These are phyloP conservation scores for Arachnopeziza araneosa DNA, from an alignment of 2,329 filamentous ascomycete species.

Conservation along the genomic window DNA sequence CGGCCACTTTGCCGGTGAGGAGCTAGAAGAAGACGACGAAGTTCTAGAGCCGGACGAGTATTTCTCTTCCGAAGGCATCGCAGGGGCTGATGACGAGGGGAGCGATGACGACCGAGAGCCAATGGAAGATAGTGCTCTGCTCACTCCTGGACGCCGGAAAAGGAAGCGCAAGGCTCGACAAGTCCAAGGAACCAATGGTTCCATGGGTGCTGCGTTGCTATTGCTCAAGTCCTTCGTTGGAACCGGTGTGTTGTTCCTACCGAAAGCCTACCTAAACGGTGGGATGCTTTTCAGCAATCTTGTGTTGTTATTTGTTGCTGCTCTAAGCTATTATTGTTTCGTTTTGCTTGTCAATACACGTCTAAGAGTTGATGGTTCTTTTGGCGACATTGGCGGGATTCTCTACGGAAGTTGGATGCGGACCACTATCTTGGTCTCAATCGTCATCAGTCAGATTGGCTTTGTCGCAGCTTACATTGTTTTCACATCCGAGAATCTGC, in stretches of 20 bases:
- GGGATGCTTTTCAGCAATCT: slow-evolving; percentile 96
- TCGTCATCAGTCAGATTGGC: slow-evolving; percentile 91
- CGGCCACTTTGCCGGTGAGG: slow-evolving; percentile 95
- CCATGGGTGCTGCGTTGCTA: slow-evolving; percentile 74
- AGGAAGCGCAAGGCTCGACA: slow-evolving; percentile 72
- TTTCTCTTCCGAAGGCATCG: slow-evolving; percentile 63
- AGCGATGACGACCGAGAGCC: slow-evolving; percentile 67
- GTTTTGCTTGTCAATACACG: slow-evolving; percentile 86
- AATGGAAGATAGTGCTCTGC: slow-evolving; percentile 81
- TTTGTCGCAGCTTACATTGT: slow-evolving; percentile 96
- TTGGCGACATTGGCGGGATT: slow-evolving; percentile 91
- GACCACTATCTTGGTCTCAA: slow-evolving; percentile 78
- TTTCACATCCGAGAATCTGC: slow-evolving; percentile 91
- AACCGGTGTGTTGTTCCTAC: slow-evolving; percentile 89
- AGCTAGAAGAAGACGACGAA: slow-evolving; percentile 94
- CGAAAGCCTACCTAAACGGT: slow-evolving; percentile 88
- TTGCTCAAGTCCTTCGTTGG: slow-evolving; percentile 97
- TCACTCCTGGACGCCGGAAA: slow-evolving; percentile 69
- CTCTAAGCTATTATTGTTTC: slow-evolving; percentile 94
- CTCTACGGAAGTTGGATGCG: slow-evolving; percentile 91
- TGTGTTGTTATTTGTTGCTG: slow-evolving; percentile 79
- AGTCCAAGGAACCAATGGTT: slow-evolving; percentile 69
- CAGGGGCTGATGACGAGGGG: slow-evolving; percentile 48
- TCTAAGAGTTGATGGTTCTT: slow-evolving; percentile 83
- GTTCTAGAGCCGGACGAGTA: slow-evolving; percentile 82